Evolutionary conservation across 1,284 basidiomycete species (phyloP).

Genomic region (Cystobasidium slooffiae): DNA sequence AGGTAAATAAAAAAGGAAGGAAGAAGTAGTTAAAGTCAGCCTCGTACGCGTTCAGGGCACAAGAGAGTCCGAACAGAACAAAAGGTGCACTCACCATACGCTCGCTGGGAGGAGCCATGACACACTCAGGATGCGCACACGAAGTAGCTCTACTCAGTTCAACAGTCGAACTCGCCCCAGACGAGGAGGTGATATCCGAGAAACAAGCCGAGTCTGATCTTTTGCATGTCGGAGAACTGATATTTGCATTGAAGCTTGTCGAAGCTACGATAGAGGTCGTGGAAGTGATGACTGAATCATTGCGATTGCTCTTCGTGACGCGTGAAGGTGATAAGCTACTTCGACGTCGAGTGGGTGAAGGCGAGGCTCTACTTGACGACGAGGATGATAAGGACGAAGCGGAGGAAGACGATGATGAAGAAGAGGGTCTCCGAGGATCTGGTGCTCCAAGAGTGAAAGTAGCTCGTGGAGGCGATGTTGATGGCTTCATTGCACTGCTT

Average conservation of each 20-base stretch:
- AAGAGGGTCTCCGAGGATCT: background rate
- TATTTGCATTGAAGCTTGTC: too few species aligned
- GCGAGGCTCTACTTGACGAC: too few species aligned
- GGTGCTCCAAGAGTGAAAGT: background rate
- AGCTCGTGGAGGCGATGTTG: background rate
- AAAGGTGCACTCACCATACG: constrained; percentile 7
- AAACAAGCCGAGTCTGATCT: constrained; percentile 13
- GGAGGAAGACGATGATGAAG: background rate
- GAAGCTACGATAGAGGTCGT: background rate
- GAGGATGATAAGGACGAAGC: background rate
- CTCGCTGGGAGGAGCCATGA: constrained; percentile 12
- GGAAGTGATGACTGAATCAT: background rate
- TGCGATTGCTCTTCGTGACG: background rate
- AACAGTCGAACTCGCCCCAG: background rate
- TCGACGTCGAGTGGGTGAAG: too few species aligned
- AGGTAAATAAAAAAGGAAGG: background rate
- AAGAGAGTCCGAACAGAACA: background rate
- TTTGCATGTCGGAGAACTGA: background rate
- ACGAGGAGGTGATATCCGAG: background rate
- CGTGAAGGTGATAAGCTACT: too few species aligned
- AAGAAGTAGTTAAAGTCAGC: background rate
- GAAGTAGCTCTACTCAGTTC: constrained; percentile 10
- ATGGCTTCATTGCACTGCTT: background rate
- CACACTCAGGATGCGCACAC: constrained; percentile 30
- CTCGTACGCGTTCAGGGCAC: background rate